phyloP scores from a whole-genome alignment of 768 basidiomycete species.

The Suillus alpinus region DNA sequence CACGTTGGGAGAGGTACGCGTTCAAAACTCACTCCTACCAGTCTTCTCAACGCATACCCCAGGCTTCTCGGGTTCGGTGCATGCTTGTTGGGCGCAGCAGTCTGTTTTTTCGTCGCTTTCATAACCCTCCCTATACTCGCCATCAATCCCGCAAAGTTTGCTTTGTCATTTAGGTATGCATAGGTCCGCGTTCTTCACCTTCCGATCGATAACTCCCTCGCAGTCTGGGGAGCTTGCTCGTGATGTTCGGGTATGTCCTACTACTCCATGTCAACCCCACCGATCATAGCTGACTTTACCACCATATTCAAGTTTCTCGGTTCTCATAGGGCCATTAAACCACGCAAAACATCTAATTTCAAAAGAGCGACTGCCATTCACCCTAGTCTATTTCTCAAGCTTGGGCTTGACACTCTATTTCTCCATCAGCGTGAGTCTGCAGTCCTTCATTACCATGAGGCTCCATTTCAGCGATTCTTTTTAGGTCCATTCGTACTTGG shows the following conservation, averaged over 20 bases:
- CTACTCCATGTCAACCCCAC: neutral
- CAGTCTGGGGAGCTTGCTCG: slow-evolving; percentile 85
- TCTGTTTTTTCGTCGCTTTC: slow-evolving; percentile 93
- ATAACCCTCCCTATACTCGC: slow-evolving; percentile 68
- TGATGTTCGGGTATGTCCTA: slow-evolving; percentile 85
- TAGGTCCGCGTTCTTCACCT: neutral
- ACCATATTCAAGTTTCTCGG: slow-evolving; percentile 56
- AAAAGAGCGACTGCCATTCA: slow-evolving; percentile 82
- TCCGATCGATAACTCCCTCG: slow-evolving; percentile 4
- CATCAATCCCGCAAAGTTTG: slow-evolving; percentile 86
- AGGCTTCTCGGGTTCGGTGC: slow-evolving; percentile 90
- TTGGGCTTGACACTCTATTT: slow-evolving; percentile 89
- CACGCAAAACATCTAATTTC: slow-evolving; percentile 88
- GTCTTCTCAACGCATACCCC: neutral
- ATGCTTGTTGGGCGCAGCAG: slow-evolving; percentile 85
- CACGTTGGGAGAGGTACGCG: slow-evolving; percentile 86
- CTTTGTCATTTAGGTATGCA: slow-evolving; percentile 74
- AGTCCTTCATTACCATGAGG: slow-evolving; percentile 3
- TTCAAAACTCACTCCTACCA: neutral
- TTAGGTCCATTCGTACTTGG: slow-evolving; percentile 81
- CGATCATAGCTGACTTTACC: neutral
- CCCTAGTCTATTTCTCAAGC: slow-evolving; percentile 76
- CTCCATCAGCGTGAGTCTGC: slow-evolving; percentile 71
- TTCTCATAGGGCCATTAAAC: slow-evolving; percentile 87
- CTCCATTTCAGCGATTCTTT: neutral